Evolutionary conservation across 108 stramenopile genomes (phyloP).

Genomic region (Fragilaria crotonensis): DNA sequence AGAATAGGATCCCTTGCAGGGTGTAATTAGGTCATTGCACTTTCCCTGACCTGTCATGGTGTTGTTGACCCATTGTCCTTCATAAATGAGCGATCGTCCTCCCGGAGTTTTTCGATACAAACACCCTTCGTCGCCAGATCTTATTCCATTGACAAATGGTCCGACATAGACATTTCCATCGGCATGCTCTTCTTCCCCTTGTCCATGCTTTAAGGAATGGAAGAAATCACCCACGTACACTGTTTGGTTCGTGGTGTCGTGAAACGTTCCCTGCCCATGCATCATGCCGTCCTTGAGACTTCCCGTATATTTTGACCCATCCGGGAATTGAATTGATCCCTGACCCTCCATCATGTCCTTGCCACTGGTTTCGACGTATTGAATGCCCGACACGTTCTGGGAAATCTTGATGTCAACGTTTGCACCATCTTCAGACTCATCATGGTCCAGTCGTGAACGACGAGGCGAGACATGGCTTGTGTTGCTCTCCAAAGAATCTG

Average conservation of each 20-base stretch:
- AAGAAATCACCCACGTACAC: neutral
- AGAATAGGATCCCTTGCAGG: neutral
- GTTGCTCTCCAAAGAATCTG: neutral
- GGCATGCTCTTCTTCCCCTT: slow-evolving; percentile 1
- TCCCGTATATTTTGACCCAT: neutral
- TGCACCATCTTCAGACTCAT: neutral
- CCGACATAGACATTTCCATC: no score
- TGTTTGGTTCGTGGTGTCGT: neutral
- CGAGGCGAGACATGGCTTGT: neutral
- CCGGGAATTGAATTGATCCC: neutral
- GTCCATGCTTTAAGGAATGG: neutral
- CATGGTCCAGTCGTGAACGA: neutral
- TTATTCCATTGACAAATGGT: no score
- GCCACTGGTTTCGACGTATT: neutral
- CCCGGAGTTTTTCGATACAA: no score
- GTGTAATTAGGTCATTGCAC: neutral
- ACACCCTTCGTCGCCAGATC: no score
- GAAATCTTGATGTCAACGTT: neutral
- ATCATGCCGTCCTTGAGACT: neutral
- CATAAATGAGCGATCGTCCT: neutral
- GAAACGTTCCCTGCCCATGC: neutral
- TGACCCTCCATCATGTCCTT: neutral
- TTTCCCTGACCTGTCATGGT: neutral
- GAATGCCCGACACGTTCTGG: neutral
- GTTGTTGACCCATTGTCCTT: neutral